These are phyloP conservation scores for Triadica sebifera DNA, from an alignment of 345 rosid species.

Conservation along the genomic window DNA sequence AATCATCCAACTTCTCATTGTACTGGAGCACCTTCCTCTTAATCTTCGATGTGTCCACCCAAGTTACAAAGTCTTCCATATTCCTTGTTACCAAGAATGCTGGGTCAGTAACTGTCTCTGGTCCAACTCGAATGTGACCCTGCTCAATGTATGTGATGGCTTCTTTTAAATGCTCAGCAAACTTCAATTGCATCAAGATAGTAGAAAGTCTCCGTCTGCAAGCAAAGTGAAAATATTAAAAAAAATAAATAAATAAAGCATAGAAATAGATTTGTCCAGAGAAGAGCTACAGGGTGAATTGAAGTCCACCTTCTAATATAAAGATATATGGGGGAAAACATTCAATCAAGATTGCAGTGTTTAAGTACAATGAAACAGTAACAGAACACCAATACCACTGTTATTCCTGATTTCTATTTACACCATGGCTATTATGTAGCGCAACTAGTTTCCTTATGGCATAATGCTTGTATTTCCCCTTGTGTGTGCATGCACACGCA, in stretches of 20 bases:
- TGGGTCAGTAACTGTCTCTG: constrained; percentile 79
- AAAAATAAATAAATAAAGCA: background rate
- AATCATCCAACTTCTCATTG: constrained; percentile 88
- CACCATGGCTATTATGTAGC: background rate
- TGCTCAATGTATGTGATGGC: constrained; percentile 93
- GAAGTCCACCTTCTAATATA: background rate
- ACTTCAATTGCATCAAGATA: constrained; percentile 61
- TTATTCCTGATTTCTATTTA: background rate
- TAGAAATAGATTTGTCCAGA: no score
- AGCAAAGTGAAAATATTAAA: background rate
- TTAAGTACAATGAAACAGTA: no score
- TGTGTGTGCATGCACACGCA: no score
- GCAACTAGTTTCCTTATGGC: background rate
- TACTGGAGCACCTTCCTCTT: constrained; percentile 77
- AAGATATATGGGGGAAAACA: background rate
- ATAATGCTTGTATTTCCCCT: no score
- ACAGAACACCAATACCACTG: no score
- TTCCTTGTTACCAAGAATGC: constrained; percentile 87
- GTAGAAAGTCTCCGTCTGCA: constrained; percentile 79
- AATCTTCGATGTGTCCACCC: constrained; percentile 96
- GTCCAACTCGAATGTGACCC: constrained; percentile 92
- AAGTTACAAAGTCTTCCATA: constrained; percentile 90
- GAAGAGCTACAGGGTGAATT: background rate
- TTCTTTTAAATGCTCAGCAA: constrained; percentile 84
- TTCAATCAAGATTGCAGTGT: background rate